phyloP scores from a whole-genome alignment of 768 basidiomycete genomes.

The Tulasnella sp. region DNA sequence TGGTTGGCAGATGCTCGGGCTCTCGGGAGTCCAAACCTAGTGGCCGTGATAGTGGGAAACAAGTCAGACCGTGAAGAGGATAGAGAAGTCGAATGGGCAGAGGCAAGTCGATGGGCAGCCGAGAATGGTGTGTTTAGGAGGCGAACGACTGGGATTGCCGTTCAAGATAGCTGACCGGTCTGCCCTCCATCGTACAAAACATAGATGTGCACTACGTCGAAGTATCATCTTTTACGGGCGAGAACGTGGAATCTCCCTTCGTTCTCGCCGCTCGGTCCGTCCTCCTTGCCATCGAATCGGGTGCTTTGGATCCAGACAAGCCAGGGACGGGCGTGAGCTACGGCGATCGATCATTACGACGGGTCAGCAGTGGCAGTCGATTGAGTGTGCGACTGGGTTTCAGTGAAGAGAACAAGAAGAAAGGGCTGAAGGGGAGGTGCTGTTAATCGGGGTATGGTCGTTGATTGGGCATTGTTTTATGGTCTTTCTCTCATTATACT shows the following conservation, averaged over 20 bases:
- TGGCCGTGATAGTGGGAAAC: constrained; percentile 85
- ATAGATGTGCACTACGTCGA: constrained; percentile 89
- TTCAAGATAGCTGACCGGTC: neutral
- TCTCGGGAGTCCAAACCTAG: constrained; percentile 82
- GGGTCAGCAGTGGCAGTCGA: constrained; percentile 53
- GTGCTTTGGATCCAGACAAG: constrained; percentile 83
- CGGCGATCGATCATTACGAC: constrained; percentile 82
- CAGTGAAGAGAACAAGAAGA: neutral
- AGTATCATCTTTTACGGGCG: constrained; percentile 80
- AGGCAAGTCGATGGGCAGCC: constrained; percentile 91
- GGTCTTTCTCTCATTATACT: neutral
- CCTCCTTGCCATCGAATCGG: constrained; percentile 82
- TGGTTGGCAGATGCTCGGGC: constrained; percentile 95
- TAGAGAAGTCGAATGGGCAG: constrained; percentile 88
- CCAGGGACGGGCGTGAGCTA: constrained; percentile 93
- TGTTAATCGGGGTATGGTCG: neutral
- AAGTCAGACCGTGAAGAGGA: constrained; percentile 93
- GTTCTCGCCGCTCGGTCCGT: constrained; percentile 74
- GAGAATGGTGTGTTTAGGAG: constrained; percentile 60
- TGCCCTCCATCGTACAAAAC: neutral
- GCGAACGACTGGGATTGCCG: constrained; percentile 2
- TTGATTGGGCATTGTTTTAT: neutral
- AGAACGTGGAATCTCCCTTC: constrained; percentile 93
- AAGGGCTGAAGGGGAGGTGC: constrained; percentile 4
- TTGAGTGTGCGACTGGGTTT: constrained; percentile 7